Evolutionary conservation across 768 basidiomycete genomes (phyloP).

Genomic region (Pleurotus sapidus): DNA sequence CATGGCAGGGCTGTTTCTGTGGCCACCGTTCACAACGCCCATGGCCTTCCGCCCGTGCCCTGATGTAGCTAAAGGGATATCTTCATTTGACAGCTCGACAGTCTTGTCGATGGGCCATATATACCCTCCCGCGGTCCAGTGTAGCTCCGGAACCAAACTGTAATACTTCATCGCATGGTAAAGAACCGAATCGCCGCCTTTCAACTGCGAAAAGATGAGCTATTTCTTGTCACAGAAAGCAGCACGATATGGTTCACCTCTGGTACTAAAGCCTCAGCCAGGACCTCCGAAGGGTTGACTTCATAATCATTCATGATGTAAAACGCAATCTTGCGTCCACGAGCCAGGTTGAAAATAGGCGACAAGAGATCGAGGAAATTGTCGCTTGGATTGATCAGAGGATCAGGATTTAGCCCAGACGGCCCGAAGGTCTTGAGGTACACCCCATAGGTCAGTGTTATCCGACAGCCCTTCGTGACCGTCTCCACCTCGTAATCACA

Average conservation of each 20-base stretch:
- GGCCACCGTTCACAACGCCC: conserved; percentile 16
- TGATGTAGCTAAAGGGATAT: conserved; percentile 13
- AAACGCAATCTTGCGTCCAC: conserved; percentile 72
- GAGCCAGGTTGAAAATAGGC: conserved; percentile 67
- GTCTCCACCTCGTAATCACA: conserved; percentile 74
- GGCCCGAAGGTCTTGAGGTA: conserved; percentile 68
- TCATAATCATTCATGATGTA: conserved; percentile 68
- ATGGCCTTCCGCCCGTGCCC: conserved; percentile 20
- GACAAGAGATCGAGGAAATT: conserved; percentile 68
- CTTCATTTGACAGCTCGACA: conserved; percentile 42
- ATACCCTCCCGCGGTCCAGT: conserved; percentile 82
- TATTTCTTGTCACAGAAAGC: background rate
- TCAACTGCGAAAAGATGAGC: conserved; percentile 45
- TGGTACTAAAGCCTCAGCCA: conserved; percentile 71
- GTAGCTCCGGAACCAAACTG: conserved; percentile 71
- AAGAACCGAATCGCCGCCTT: conserved; percentile 71
- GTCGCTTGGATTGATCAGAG: conserved; percentile 72
- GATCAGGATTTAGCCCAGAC: conserved; percentile 45
- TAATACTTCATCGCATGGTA: conserved; percentile 77
- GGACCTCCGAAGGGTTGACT: conserved; percentile 63
- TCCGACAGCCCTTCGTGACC: conserved; percentile 66
- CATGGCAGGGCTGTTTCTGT: conserved; percentile 28
- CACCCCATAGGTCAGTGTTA: conserved; percentile 71
- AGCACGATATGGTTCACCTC: conserved; percentile 42
- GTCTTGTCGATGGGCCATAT: conserved; percentile 75